Percentiles rank a stretch among this genome's conserved stretches.
Conservation (phyloP, 768 basidiomycete genomes). For the Mrakia frigida region DNA sequence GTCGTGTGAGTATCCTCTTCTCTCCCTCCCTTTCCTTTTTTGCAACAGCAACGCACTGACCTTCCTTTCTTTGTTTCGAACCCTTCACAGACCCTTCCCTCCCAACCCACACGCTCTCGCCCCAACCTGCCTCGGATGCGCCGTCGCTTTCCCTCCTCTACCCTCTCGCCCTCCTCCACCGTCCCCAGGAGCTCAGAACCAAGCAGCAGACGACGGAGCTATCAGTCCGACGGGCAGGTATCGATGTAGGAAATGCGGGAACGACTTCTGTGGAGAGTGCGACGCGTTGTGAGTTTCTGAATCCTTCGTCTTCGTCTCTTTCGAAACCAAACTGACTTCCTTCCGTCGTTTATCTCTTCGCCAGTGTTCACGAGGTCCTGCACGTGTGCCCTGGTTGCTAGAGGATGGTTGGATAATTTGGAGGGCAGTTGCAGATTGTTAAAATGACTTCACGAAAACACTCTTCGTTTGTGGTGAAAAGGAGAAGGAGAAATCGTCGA, state of each 20-base stretch:
- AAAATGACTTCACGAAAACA: too few relatives aligned
- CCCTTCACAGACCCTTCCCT: slow-evolving; percentile 13
- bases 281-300: slow-evolving; percentile 63
- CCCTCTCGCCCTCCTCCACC: slow-evolving; percentile 25
- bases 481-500: too few relatives aligned
- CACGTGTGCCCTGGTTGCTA: slow-evolving; percentile 76
- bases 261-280: slow-evolving; percentile 92
- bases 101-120: slow-evolving; percentile 39
- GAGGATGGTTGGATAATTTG: neutral
- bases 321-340: neutral
- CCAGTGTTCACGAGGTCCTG: slow-evolving; percentile 75
- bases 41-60: neutral
- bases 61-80: neutral
- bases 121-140: slow-evolving; percentile 69
- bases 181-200: slow-evolving; percentile 28
- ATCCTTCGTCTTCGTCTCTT: neutral
- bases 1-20: slow-evolving; percentile 60
- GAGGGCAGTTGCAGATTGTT: too few relatives aligned
- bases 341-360: neutral
- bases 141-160: slow-evolving; percentile 57
- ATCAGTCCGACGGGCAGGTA: slow-evolving; percentile 83
- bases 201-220: slow-evolving; percentile 51
- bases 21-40: neutral
- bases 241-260: slow-evolving; percentile 73
- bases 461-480: too few relatives aligned